These are phyloP conservation scores for Alternaria atra DNA, from an alignment of 2,329 filamentous ascomycete genomes.

Conservation along the genomic window DNA sequence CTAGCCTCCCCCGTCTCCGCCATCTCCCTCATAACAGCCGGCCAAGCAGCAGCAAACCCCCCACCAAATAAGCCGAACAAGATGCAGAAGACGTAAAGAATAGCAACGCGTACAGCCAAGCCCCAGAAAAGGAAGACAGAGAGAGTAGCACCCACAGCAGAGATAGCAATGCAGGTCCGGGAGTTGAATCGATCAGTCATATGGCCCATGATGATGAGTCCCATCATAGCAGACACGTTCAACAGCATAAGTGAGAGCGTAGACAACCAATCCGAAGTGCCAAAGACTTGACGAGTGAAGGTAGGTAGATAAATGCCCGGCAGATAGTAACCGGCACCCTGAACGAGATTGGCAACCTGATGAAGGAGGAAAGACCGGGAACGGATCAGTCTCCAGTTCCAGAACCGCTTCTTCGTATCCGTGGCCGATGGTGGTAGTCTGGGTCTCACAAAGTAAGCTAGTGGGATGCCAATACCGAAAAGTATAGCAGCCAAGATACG, in stretches of 20 bases:
- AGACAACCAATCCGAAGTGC: conserved; percentile 42
- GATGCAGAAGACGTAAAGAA: conserved; percentile 44
- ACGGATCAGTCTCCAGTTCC: background rate
- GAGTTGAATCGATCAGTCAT: conserved; percentile 29
- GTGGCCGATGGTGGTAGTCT: background rate
- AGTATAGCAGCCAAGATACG: background rate
- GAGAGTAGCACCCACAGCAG: conserved; percentile 51
- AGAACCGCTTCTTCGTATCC: background rate
- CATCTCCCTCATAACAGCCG: conserved; percentile 29
- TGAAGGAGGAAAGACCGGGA: conserved; percentile 18
- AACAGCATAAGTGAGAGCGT: background rate
- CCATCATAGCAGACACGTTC: background rate
- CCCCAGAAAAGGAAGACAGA: conserved; percentile 60
- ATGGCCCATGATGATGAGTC: background rate
- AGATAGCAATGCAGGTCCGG: conserved; percentile 55
- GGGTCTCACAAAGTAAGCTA: background rate
- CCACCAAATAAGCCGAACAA: conserved; percentile 49
- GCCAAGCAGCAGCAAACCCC: conserved; percentile 31
- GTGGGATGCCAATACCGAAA: background rate
- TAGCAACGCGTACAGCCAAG: conserved; percentile 46
- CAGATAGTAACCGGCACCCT: conserved; percentile 52
- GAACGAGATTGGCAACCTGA: conserved; percentile 46
- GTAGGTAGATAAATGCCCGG: conserved; percentile 51
- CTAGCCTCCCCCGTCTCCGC: background rate
- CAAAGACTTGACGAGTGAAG: conserved; percentile 38